These are phyloP conservation scores for Lagenidium giganteum DNA, from an alignment of 352 stramenopile species.

Conservation along the genomic window DNA sequence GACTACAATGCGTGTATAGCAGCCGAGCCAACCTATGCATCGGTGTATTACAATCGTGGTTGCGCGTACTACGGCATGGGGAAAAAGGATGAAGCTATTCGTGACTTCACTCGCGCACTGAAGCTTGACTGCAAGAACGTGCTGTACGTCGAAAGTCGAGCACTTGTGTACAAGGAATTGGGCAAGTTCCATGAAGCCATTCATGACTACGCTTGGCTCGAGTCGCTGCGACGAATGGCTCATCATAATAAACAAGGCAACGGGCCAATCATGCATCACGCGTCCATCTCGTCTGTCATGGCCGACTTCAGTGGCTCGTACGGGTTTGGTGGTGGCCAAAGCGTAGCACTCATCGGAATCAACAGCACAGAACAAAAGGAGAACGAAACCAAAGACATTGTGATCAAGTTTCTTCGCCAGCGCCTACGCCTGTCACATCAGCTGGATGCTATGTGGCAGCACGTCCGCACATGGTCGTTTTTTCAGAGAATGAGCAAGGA, in stretches of 20 bases:
- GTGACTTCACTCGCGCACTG: slow-evolving; percentile 53
- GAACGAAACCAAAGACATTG: slow-evolving; percentile 26
- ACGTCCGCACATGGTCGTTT: slow-evolving; percentile 36
- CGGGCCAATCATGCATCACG: too few species aligned
- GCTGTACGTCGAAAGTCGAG: slow-evolving; percentile 59
- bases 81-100: slow-evolving; percentile 33
- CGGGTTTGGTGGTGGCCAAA: too few species aligned
- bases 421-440: too few species aligned
- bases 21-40: slow-evolving; percentile 28
- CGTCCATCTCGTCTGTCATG: too few species aligned
- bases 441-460: too few species aligned
- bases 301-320: too few species aligned
- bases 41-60: slow-evolving; percentile 55
- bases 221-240: slow-evolving; percentile 31
- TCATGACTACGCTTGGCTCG: slow-evolving; percentile 62
- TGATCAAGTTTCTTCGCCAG: slow-evolving; percentile 36
- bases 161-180: slow-evolving; percentile 50
- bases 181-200: slow-evolving; percentile 66
- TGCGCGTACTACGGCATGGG: slow-evolving; percentile 52
- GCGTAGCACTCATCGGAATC: too few species aligned
- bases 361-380: slow-evolving; percentile 37
- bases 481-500: slow-evolving; percentile 41
- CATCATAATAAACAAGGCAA: not conserved
- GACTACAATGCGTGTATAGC: slow-evolving; percentile 51
- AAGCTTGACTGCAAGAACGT: slow-evolving; percentile 64